Base-by-base conservation (phyloP, 495 filamentous ascomycete species). In the Astrocystis sublimbata region DNA sequence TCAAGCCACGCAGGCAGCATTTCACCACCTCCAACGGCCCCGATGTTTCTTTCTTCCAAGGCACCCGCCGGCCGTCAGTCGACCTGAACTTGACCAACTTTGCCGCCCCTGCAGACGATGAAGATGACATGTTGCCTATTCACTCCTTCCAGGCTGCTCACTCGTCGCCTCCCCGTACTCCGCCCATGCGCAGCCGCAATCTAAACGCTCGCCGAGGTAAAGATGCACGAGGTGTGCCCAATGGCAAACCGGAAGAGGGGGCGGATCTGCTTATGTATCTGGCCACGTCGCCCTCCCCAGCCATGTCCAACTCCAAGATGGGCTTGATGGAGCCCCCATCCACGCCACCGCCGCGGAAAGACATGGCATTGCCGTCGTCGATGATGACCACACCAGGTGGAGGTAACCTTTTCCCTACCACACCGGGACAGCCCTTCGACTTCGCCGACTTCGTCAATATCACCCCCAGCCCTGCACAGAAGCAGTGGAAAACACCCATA, bases 381-480 rank as follows among this genome's bases (percentile, higher is more conserved):
- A 89, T 92, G 82, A 91, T 92, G 88, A 88, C 89, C n/a, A 94
- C 92, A 6, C 89, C 91, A 5, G 89, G 88, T 43, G 88, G 87
- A 15, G 81, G 79, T 35, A 81, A 77, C 42, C 78, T 86, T 5
- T 86, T 88, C 62, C 81, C 85, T 24, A 79, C 75, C 46, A 89
- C 87, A 2, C 87, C 88, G 1, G 78, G 79, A 6, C 76, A 83
- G 58, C 85, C 86, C 61, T 96, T 97, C 77, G 94, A 97, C 77
- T 97, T 97, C 76, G 87, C 92, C 7, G 96, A 98, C 71, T 99
- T 96, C 71, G 88, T 98, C 61, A 96, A 99, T 71, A 91, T 97
- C 74, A 96, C 94, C 13, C 94, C 96, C 5, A 94, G 90, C 65
- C 96, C 94, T 3, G 94, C 92, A 10, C 94, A 97, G 74, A 91